Conservation (phyloP, 2,329 filamentous ascomycete species). For the Neodidymelliopsis sp. region DNA sequence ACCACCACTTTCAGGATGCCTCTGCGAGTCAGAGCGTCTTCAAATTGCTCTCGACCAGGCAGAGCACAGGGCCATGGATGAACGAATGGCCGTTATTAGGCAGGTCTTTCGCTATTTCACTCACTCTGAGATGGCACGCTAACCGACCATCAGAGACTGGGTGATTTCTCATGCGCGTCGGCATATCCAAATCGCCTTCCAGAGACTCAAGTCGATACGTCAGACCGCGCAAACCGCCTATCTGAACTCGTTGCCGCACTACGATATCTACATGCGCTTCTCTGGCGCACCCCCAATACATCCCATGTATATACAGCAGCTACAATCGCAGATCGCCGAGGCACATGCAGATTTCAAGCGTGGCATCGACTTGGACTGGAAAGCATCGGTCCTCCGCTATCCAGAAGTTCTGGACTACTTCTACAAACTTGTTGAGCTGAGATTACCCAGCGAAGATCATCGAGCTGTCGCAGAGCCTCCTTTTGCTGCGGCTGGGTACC, state of each 20-base stretch:
- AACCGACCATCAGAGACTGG: constrained; percentile 52
- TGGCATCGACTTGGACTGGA: constrained; percentile 82
- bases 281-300: constrained; percentile 55
- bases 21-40: constrained; percentile 50
- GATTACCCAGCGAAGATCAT: constrained; percentile 65
- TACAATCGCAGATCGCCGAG: constrained; percentile 63
- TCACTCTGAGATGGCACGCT: constrained; percentile 14
- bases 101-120: constrained; percentile 17
- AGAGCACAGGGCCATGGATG: constrained; percentile 49
- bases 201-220: constrained; percentile 50
- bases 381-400: constrained; percentile 75
- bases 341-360: constrained; percentile 73
- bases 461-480: constrained; percentile 49
- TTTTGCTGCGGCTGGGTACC: constrained; percentile 49
- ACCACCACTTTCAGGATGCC: constrained; percentile 49
- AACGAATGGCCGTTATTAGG: constrained; percentile 46
- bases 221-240: constrained; percentile 53
- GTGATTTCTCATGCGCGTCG: constrained; percentile 55
- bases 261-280: constrained; percentile 56
- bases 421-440: constrained; percentile 73
- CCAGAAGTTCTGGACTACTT: constrained; percentile 84
- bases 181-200: constrained; percentile 55
- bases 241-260: constrained; percentile 55
- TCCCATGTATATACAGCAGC: constrained; percentile 48
- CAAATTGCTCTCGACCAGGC: constrained; percentile 52